Evolutionary conservation across 1,284 basidiomycete species (phyloP).

Genomic region (Cystobasidiaceae sp.): DNA sequence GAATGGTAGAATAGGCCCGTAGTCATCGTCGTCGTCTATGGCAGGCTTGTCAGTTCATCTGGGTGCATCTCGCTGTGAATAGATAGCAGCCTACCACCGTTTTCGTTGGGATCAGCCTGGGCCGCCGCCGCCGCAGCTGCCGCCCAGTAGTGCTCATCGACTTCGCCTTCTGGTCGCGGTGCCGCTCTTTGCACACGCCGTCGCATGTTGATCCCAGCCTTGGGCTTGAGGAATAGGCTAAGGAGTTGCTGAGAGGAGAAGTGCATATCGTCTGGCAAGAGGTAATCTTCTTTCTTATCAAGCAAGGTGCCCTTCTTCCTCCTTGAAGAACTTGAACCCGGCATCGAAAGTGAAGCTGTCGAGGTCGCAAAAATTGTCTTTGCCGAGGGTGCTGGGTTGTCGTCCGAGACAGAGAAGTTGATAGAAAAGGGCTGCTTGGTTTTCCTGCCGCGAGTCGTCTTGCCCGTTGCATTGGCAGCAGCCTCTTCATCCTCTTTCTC

Average conservation of each 20-base stretch:
- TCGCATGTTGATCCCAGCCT: constrained; percentile 57
- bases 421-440: constrained; percentile 85
- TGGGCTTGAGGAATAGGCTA: constrained; percentile 90
- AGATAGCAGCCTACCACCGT: constrained; percentile 51
- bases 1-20: constrained; percentile 65
- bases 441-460: constrained; percentile 41
- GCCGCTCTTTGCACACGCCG: neutral
- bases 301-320: constrained; percentile 42
- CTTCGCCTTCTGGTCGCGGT: constrained; percentile 60
- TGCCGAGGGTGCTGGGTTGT: constrained; percentile 54
- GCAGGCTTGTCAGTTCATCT: too few species aligned
- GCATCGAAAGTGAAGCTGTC: constrained; percentile 50
- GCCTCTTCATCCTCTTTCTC: constrained; percentile 32
- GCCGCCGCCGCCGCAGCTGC: constrained; percentile 67
- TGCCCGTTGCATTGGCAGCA: constrained; percentile 39
- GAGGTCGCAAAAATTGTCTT: constrained; percentile 78
- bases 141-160: constrained; percentile 95
- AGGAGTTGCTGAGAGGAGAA: constrained; percentile 86
- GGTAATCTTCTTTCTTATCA: constrained; percentile 64
- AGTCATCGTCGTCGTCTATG: constrained; percentile 41
- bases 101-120: constrained; percentile 55
- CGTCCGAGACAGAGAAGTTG: constrained; percentile 62
- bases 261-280: constrained; percentile 94
- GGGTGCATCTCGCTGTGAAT: too few species aligned
- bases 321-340: constrained; percentile 32